Conservation (phyloP, 2,329 filamentous ascomycete genomes). For the Aspergillus japonicus region DNA sequence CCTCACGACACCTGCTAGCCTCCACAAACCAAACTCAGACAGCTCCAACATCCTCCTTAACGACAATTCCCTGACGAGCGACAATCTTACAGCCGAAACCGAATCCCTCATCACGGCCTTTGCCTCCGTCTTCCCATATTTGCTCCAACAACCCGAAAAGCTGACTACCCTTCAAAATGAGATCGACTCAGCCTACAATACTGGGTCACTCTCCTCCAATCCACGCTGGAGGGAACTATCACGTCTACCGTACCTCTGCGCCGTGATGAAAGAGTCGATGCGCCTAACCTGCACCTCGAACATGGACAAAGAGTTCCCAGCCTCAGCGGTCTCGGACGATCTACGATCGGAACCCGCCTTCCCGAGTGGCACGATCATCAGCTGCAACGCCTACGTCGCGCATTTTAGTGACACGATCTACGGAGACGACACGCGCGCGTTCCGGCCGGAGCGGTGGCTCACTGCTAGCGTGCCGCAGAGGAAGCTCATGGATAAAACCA, state of each 20-base stretch:
- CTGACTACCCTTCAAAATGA: constrained; percentile 12
- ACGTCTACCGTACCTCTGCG: constrained; percentile 15
- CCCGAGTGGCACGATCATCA: constrained; percentile 6
- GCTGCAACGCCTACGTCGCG: constrained; percentile 9
- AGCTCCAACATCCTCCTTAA: not conserved
- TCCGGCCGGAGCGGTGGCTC: constrained; percentile 21
- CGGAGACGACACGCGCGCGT: constrained; percentile 7
- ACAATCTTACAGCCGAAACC: not conserved
- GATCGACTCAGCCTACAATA: constrained; percentile 8
- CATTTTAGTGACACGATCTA: constrained; percentile 6
- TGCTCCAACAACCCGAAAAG: not conserved
- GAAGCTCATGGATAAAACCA: constrained; percentile 10
- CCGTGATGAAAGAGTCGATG: constrained; percentile 20
- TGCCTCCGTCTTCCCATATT: constrained; percentile 8
- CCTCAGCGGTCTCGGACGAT: not conserved
- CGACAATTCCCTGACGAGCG: not conserved
- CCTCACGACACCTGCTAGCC: not conserved
- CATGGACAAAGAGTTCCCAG: not conserved
- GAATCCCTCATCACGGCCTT: constrained; percentile 9
- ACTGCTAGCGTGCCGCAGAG: not conserved
- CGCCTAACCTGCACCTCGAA: not conserved
- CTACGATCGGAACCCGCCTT: not conserved
- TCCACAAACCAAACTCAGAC: not conserved
- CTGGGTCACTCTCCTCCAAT: not conserved
- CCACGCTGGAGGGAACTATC: constrained; percentile 11